Conservation (phyloP, 2,329 filamentous ascomycete species). For the Diaporthe sp. region DNA sequence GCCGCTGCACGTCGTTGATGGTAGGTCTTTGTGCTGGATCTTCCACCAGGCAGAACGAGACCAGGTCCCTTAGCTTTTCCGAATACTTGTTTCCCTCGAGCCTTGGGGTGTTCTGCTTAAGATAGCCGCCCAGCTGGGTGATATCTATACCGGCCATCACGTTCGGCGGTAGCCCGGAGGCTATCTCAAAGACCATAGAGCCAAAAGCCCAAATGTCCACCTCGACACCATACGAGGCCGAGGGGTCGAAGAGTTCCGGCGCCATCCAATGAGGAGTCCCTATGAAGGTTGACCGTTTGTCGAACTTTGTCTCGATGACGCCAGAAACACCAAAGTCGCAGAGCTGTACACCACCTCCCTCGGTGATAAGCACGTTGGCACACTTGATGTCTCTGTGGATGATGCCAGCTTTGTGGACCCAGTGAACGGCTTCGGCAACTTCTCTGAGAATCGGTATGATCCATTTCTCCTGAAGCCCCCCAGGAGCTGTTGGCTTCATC, state of each 20-base stretch:
- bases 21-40: slow-evolving; percentile 77
- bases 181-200: slow-evolving; percentile 85
- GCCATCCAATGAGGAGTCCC: slow-evolving; percentile 92
- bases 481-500: slow-evolving; percentile 76
- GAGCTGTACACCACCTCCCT: slow-evolving; percentile 82
- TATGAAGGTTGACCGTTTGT: slow-evolving; percentile 85
- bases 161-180: slow-evolving; percentile 82
- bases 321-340: slow-evolving; percentile 90
- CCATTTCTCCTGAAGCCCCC: slow-evolving; percentile 78
- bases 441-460: slow-evolving; percentile 78
- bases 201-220: slow-evolving; percentile 91
- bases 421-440: slow-evolving; percentile 75
- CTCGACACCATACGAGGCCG: slow-evolving; percentile 77
- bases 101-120: slow-evolving; percentile 74
- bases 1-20: slow-evolving; percentile 77
- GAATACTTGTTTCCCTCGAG: slow-evolving; percentile 82
- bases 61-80: slow-evolving; percentile 75
- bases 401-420: slow-evolving; percentile 78
- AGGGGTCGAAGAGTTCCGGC: slow-evolving; percentile 78
- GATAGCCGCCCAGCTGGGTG: slow-evolving; percentile 67
- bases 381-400: slow-evolving; percentile 82
- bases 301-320: slow-evolving; percentile 80
- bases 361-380: slow-evolving; percentile 85
- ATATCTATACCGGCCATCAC: slow-evolving; percentile 68
- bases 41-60: slow-evolving; percentile 80